phyloP scores from a whole-genome alignment of 2,329 filamentous ascomycete genomes.

The Aspergillus quadricinctus region DNA sequence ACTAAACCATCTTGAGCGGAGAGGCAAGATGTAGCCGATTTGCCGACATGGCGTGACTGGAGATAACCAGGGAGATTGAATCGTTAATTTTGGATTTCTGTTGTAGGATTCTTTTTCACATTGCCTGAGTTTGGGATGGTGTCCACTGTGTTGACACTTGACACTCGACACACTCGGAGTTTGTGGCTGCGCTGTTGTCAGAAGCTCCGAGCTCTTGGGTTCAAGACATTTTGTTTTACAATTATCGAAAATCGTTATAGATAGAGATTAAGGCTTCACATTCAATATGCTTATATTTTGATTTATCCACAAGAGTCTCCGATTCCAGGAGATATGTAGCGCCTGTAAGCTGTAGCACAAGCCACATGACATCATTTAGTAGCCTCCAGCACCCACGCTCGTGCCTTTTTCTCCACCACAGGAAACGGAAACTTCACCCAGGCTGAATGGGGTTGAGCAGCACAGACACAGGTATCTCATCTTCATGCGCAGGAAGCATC shows the following conservation, averaged over 20 bases:
- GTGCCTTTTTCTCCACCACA: background rate
- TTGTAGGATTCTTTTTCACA: background rate
- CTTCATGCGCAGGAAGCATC: background rate
- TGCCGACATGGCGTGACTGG: too few relatives aligned
- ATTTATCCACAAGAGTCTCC: background rate
- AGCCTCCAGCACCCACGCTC: background rate
- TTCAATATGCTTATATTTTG: background rate
- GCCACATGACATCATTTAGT: background rate
- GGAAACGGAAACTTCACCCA: background rate
- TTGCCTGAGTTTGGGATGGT: too few relatives aligned
- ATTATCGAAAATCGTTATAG: background rate
- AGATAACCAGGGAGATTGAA: background rate
- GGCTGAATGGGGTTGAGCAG: too few relatives aligned
- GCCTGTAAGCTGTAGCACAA: background rate
- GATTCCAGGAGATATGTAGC: background rate
- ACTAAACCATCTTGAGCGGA: background rate
- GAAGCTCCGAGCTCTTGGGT: background rate
- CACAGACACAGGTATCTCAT: too few relatives aligned
- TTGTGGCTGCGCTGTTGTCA: background rate
- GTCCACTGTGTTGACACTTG: background rate
- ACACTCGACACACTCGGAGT: too few relatives aligned
- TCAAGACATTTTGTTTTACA: background rate
- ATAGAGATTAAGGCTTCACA: background rate
- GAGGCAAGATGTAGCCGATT: background rate
- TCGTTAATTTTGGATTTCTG: background rate